A percentile compares a stretch with the other conserved stretches of the same genome.
Evolutionary conservation across 441 rosid species (phyloP).

Genomic region (Erodium texanum): DNA sequence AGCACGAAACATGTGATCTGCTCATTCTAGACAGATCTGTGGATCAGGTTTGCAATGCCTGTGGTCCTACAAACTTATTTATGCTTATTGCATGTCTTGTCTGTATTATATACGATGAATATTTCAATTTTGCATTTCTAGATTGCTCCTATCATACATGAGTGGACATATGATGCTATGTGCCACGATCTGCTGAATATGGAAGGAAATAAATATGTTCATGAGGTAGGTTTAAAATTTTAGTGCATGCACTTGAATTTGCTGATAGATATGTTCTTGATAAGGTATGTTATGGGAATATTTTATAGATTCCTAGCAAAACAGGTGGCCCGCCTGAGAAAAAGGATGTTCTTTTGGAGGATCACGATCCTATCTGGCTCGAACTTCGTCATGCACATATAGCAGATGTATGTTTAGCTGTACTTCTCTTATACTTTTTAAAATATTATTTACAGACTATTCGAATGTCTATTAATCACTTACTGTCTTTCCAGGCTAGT

Average conservation of each 20-base stretch:
- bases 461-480: slow-evolving; percentile 16
- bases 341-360: slow-evolving; percentile 91
- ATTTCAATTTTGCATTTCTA: slow-evolving; percentile 26
- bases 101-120: slow-evolving; percentile 11
- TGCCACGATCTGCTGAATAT: slow-evolving; percentile 60
- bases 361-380: slow-evolving; percentile 91
- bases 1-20: slow-evolving; percentile 56
- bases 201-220: slow-evolving; percentile 52
- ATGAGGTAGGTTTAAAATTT: slow-evolving; percentile 55
- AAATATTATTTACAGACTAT: neutral
- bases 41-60: slow-evolving; percentile 45
- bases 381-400: slow-evolving; percentile 98
- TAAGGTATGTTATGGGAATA: slow-evolving; percentile 9
- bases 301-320: slow-evolving; percentile 62
- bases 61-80: slow-evolving; percentile 43
- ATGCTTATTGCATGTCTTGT: slow-evolving; percentile 10
- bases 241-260: slow-evolving; percentile 6
- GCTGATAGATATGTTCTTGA: no score
- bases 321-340: slow-evolving; percentile 71
- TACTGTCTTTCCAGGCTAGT: slow-evolving; percentile 57
- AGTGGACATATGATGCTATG: slow-evolving; percentile 75
- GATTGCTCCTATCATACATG: slow-evolving; percentile 67
- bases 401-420: slow-evolving; percentile 59
- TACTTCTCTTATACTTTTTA: neutral
- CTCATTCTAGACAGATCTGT: slow-evolving; percentile 65